Base-by-base conservation (phyloP, 352 stramenopile genomes). In the Pythium phragmiticola region DNA sequence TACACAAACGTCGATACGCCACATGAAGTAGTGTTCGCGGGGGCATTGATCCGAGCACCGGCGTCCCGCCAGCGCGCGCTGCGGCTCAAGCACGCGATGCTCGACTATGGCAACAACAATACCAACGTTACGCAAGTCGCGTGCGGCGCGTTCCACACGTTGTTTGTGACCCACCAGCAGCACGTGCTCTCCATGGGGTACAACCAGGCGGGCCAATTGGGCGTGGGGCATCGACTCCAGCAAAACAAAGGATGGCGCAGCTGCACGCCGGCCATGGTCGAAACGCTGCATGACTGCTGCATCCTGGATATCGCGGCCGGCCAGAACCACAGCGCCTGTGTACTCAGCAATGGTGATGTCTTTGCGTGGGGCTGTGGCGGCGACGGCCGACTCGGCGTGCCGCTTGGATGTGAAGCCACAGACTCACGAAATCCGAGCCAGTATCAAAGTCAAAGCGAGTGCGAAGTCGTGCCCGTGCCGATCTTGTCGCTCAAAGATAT, bases 121-220 rank as follows among this genome's bases (percentile, higher is more conserved):
- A 79, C 77, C 42, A 87, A 88, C 43, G 82, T 90, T 26, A 91
- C 80, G 0, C 80, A 87, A 17, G 79, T 85, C 1, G 80, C 78
- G 1, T 92, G 82, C 57, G 82, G 84, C 30, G 76, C 82, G 12
- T 82, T 71, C 33, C 84, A 93, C 60, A 90, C 82, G 56, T 74
- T 90, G 16, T 84, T 90, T 42, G 78, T 91, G 23, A 89, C 77
- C n/a, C 75, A 91, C 45, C 79, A 89, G 57, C 82, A 91, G 53
- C 81, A 87, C 45, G 69, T 93, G n/a, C 63, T 89, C 7, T 69
- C 77, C 6, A 90, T 93, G 80, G 84, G 84, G 2, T 88, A 90
- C 70, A 93, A 93, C 60, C 82, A 93, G 60, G 84, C 82, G 0
- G 84, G 84, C 0, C 84, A 93, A 47, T 69, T 93, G 4, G 84